Base-by-base conservation (phyloP, 495 filamentous ascomycete species). In the Neurospora hispaniola region DNA sequence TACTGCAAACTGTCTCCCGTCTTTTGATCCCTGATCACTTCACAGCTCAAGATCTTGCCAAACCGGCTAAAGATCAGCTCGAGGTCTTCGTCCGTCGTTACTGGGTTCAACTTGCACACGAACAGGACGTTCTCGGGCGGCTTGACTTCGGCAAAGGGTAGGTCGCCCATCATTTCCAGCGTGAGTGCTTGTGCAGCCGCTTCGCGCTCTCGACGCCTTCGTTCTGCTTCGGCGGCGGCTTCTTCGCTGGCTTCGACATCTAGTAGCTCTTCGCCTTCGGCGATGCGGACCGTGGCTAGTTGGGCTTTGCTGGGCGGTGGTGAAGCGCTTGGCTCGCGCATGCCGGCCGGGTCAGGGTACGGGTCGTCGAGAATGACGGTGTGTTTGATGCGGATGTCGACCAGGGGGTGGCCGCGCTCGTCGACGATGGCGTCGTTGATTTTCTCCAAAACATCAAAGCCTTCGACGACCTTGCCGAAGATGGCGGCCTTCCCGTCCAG, bases 91-190 rank as follows among this genome's bases (percentile, higher is more conserved):
- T 98, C 96, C n/a, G 83, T 84, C 16, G 96, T 99, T 68, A 99
- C 94, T 0, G 96, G 96, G 74, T 99, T 99, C 31, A 99, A 85
- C 80, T 99, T 98, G 90, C 96, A 99, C 73, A 99, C 96, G 78
- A 99, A 99, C 14, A 99, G 85, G 39, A 99, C 90, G 78, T 99
- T 98, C 82, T 99, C 96, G 1, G 96, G 96, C 7, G 96, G 96
- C 74, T 96, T 97, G 80, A 99, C 95, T 82, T 98, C 96, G 72
- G 96, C 96, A 79, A 97, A 99, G 12, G 96, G 96, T 72, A 99
- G 86, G 81, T 99, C 96, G 31, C 96, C 96, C 80, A 99, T 94
- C 91, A 99, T 97, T 80, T 99, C 96, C 54, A 99, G 85, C 0
- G 96, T 99, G 74, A 99, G 81, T 3, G 96, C 96, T 79, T 98